Evolutionary conservation across 805 yeast species (phyloP), one percentile per base, ranked within the genome.

Genomic region (Grigorovia humatica): DNA sequence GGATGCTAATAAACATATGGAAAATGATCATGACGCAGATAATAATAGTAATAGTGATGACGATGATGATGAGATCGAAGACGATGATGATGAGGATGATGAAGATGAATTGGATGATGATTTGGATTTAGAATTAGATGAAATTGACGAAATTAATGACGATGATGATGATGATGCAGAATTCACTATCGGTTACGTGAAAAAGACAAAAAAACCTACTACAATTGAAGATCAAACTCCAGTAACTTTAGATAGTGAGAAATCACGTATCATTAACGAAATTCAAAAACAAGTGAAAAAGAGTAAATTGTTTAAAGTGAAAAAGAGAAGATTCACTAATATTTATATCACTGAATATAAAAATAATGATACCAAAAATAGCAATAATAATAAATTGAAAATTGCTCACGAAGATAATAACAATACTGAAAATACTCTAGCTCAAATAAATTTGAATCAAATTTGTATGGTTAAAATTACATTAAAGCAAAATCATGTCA

Each of bases 301-400:
- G 51, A 65, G 59, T 50, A 58, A 58, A 46, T 55, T 55, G 23
- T 63, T 55, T 46, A 63, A 62, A 51, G 58, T 55, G 17, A 66
- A 63, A 52, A 67, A 67, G 53, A 63, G 70, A 51, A 61, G 64
- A 47, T 65, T 64, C 50, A 64, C 69, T 1, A 66, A 64, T 49
- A 58, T 64, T 29, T 57, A 60, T 12, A 60, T 67, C 17, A 51
- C 55, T n/a, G 66, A 64, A 8, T 61, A 63, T 47, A 52, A 38
- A 43, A 43, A 20, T 27, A n/a, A 43, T 19, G 30, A 8, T 9
- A 43, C 18, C 12, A 17, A 45, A 19, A 8, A 27, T 13, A 13
- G 4, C n/a, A 44, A 27, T 44, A 11, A 38, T 3, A 38, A 38
- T 15, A 15, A n/a, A n/a, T n/a, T n/a, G n/a, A n/a, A n/a, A n/a